Conservation (phyloP, 2,329 filamentous ascomycete genomes). For the Truncatella angustata region DNA sequence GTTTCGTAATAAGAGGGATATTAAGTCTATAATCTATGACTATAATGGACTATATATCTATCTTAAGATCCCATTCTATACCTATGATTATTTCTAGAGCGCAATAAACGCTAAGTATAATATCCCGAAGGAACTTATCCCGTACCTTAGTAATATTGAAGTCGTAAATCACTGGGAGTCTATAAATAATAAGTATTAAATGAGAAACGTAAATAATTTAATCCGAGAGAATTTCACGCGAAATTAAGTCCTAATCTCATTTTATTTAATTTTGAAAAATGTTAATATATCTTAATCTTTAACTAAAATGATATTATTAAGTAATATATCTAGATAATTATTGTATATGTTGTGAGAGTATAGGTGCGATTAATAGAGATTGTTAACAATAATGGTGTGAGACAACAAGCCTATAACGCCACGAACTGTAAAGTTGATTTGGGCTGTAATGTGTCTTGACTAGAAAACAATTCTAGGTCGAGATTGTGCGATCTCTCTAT, state of each 20-base stretch:
- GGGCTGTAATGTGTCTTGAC: too few relatives aligned
- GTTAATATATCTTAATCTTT: constrained; percentile 11
- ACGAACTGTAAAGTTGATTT: too few relatives aligned
- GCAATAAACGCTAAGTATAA: constrained; percentile 32
- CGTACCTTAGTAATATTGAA: constrained; percentile 28
- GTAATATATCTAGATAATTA: constrained; percentile 20
- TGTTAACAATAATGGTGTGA: too few relatives aligned
- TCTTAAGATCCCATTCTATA: constrained; percentile 31
- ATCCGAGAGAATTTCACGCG: constrained; percentile 25
- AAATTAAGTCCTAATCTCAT: constrained; percentile 17
- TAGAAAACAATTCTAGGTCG: too few relatives aligned
- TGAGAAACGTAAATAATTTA: constrained; percentile 27
- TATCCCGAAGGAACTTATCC: constrained; percentile 23
- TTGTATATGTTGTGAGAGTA: too few relatives aligned
- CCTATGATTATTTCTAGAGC: constrained; percentile 33
- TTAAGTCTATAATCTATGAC: constrained; percentile 22
- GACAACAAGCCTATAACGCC: too few relatives aligned
- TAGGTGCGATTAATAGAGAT: too few relatives aligned
- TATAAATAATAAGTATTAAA: constrained; percentile 21
- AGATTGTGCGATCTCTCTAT: too few relatives aligned
- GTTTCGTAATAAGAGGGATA: neutral
- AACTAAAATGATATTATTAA: constrained; percentile 26
- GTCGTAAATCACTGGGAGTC: constrained; percentile 26
- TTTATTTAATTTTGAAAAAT: constrained; percentile 14
- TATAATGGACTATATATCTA: constrained; percentile 35